phyloP scores from a whole-genome alignment of 768 basidiomycete species.

The Kwoniella pini region DNA sequence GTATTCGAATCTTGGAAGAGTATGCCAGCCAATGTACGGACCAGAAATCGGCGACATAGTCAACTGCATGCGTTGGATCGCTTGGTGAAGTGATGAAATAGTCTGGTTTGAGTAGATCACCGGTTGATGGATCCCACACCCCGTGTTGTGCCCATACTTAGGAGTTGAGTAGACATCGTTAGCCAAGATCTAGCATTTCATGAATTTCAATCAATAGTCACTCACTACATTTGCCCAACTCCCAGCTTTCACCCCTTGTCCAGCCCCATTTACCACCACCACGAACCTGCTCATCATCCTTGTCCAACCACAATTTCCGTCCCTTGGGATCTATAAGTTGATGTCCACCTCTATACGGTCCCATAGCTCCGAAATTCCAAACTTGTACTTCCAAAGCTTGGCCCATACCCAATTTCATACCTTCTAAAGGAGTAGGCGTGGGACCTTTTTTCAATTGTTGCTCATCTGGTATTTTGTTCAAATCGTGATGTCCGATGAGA shows the following conservation, averaged over 20 bases:
- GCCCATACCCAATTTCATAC: constrained; percentile 85
- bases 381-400: constrained; percentile 70
- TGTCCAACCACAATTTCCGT: constrained; percentile 35
- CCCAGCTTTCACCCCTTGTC: constrained; percentile 58
- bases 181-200: background rate
- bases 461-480: constrained; percentile 64
- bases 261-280: constrained; percentile 70
- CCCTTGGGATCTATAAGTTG: constrained; percentile 82
- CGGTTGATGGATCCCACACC: constrained; percentile 46
- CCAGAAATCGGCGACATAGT: constrained; percentile 49
- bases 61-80: constrained; percentile 19
- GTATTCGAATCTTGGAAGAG: constrained; percentile 32
- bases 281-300: constrained; percentile 33
- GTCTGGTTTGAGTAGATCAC: constrained; percentile 31
- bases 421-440: constrained; percentile 79
- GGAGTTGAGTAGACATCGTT: background rate
- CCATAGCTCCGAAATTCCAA: constrained; percentile 76
- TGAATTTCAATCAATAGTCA: background rate
- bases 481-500: constrained; percentile 67
- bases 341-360: constrained; percentile 69
- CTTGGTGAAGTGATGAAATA: constrained; percentile 41
- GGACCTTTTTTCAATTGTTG: constrained; percentile 86
- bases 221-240: constrained; percentile 53
- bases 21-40: constrained; percentile 42
- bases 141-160: constrained; percentile 55